Evolutionary conservation across 306 rosid species (phyloP), one percentile per base, ranked within the genome.

Genomic region (Bauhinia variegata): DNA sequence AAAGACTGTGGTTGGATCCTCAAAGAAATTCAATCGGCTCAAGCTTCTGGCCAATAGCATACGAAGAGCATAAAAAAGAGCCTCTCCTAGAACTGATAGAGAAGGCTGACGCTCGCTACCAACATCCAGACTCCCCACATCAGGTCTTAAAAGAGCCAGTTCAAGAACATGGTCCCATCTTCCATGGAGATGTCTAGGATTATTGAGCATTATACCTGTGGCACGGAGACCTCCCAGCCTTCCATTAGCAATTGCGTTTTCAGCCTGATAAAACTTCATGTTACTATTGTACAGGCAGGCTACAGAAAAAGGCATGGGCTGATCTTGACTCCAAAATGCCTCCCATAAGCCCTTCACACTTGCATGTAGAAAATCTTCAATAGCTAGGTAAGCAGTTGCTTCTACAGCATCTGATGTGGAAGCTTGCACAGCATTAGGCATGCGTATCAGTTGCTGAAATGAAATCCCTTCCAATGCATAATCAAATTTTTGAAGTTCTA

Each of bases 391-490:
- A 63, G 96, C 89, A 69, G 96, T 92, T 58, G 91, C 96, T 79
- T 89, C 98, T 11, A 84, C 82, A 52, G 86, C 89, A 78, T 90
- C 91, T 32, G 96, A 92, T 42, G 96, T 82, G 38, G 96, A 89
- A 75, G 96, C 85, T 72, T 87, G 82, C 54, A 87, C 82, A 48
- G 93, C 88, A 81, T 78, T 81, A 49, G 98, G 96, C 96, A 92
- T 92, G 68, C 96, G 89, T 55, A 91, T 86, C 76, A 92, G 79
- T 80, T 92, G 98, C 86, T 86, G 98, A 86, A 92, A 92, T 70
- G 89, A 75, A 79, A 92, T 86, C 65, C 98, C 98, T 80, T 92
- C 98, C 75, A 92, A 72, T 65, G 98, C 98, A 79, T 92, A 92
- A 72, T 92, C 98, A 55, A 92, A 92, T 71, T 92, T 92, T 84